Conservation (phyloP, 805 yeast species). For the Wickerhamiella nectarea region DNA sequence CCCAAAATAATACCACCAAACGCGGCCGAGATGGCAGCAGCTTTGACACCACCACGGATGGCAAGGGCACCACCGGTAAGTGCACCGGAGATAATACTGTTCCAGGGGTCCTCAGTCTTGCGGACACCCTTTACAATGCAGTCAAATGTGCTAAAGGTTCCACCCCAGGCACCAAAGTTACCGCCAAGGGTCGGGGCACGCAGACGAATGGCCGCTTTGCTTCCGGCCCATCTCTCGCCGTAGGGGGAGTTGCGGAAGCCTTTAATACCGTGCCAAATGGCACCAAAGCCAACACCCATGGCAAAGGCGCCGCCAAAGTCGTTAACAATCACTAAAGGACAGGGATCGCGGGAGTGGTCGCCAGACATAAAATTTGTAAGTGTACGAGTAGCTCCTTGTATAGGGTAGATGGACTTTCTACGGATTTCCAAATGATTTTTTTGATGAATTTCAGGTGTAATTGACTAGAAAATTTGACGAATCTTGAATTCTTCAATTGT, state of each 20-base stretch:
- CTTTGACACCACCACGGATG: constrained; percentile 97
- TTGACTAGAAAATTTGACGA: too few species aligned
- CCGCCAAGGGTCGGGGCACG: constrained; percentile 99
- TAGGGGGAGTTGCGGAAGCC: constrained; percentile 95
- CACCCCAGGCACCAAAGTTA: constrained; percentile 99
- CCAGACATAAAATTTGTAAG: constrained; percentile 29
- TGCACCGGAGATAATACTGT: constrained; percentile 94
- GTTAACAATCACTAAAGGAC: constrained; percentile 89
- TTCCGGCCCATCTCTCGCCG: constrained; percentile 88
- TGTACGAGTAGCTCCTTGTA: background rate
- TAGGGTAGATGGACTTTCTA: background rate
- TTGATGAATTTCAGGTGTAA: background rate
- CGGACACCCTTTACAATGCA: constrained; percentile 91
- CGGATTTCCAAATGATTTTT: background rate
- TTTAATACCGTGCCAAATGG: constrained; percentile 97
- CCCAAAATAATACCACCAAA: constrained; percentile 96
- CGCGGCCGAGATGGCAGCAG: constrained; percentile 89
- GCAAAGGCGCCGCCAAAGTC: constrained; percentile 99
- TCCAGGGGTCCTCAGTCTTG: constrained; percentile 97
- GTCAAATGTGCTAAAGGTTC: constrained; percentile 87
- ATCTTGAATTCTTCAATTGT: too few species aligned
- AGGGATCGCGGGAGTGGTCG: constrained; percentile 97
- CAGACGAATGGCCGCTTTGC: constrained; percentile 79
- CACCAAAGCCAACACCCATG: constrained; percentile 98
- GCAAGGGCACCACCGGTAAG: constrained; percentile 97